Percentiles rank a stretch among this genome's conserved stretches.
phyloP scores from a whole-genome alignment of 495 filamentous ascomycete genomes.

The Sporormia fimetaria region DNA sequence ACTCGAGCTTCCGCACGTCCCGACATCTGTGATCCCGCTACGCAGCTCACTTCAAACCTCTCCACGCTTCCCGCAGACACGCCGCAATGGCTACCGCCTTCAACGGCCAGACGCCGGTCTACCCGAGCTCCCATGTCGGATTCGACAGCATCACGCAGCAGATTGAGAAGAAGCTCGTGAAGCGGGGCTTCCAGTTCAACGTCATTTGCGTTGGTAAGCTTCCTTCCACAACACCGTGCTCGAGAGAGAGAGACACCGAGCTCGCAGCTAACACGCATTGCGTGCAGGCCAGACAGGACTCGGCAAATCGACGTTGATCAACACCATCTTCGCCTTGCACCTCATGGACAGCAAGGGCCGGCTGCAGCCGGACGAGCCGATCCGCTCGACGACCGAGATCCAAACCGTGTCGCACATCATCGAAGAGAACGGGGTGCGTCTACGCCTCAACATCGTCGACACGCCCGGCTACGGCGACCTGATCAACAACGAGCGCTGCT shows the following conservation, averaged over 20 bases:
- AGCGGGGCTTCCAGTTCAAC: slow-evolving; percentile 99
- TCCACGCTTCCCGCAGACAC: slow-evolving; percentile 8
- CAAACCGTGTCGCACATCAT: slow-evolving; percentile 96
- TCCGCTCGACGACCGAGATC: slow-evolving; percentile 94
- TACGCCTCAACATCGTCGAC: slow-evolving; percentile 69
- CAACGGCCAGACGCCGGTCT: slow-evolving; percentile 48
- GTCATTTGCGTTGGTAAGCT: slow-evolving; percentile 95
- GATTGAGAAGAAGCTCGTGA: slow-evolving; percentile 98
- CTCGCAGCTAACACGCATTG: slow-evolving; percentile 10
- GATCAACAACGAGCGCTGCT: slow-evolving; percentile 76
- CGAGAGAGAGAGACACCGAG: too few species aligned
- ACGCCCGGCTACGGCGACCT: slow-evolving; percentile 72
- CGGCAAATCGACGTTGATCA: slow-evolving; percentile 97
- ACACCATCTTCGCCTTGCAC: slow-evolving; percentile 99
- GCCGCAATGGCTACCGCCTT: slow-evolving; percentile 39
- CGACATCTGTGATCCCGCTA: slow-evolving; percentile 1
- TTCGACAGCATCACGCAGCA: slow-evolving; percentile 98
- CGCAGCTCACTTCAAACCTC: not conserved
- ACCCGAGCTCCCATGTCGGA: slow-evolving; percentile 94
- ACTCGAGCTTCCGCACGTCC: slow-evolving; percentile 1
- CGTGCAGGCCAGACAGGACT: slow-evolving; percentile 86
- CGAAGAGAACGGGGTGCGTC: slow-evolving; percentile 85
- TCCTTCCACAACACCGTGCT: too few species aligned
- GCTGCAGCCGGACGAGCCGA: slow-evolving; percentile 77
- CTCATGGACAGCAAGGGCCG: slow-evolving; percentile 98